Conservation (phyloP, 108 stramenopile species). For the Epithemia pelagica region DNA sequence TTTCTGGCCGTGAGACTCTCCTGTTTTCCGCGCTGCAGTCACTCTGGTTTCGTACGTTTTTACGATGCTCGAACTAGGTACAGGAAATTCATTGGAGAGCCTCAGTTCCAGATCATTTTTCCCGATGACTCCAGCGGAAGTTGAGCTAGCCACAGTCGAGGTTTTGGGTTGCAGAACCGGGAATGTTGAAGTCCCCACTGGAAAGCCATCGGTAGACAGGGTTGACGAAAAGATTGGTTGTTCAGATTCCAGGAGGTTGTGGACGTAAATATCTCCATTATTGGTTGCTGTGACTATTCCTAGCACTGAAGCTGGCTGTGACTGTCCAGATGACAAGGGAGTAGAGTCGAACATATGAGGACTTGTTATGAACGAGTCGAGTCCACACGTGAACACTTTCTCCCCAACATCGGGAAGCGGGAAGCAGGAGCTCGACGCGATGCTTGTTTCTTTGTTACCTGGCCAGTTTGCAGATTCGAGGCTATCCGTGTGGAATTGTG, state of each 20-base stretch:
- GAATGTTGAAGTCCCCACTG: conserved; percentile 39
- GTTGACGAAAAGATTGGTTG: neutral
- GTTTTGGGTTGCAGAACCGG: conserved; percentile 19
- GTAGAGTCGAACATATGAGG: neutral
- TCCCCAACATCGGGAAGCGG: conserved; percentile 43
- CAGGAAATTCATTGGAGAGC: neutral
- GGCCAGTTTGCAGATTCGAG: conserved; percentile 46
- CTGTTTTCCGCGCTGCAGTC: neutral
- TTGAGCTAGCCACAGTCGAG: neutral
- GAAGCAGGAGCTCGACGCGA: conserved; percentile 43
- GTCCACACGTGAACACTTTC: conserved; percentile 43
- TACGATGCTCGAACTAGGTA: conserved; percentile 3
- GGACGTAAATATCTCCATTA: conserved; percentile 61
- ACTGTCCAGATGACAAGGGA: neutral
- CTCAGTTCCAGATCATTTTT: neutral
- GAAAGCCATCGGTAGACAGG: conserved; percentile 20
- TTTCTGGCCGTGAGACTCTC: neutral
- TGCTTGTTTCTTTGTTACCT: conserved; percentile 23
- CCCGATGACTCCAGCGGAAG: too few species aligned
- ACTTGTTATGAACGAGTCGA: conserved; percentile 24
- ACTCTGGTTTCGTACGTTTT: neutral
- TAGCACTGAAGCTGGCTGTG: conserved; percentile 14
- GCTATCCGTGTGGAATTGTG: conserved; percentile 47
- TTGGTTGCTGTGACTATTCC: conserved; percentile 53
- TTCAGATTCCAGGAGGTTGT: conserved; percentile 39